phyloP scores from a whole-genome alignment of 1,139 yeast genomes.

The Scheffersomyces parashehatae region DNA sequence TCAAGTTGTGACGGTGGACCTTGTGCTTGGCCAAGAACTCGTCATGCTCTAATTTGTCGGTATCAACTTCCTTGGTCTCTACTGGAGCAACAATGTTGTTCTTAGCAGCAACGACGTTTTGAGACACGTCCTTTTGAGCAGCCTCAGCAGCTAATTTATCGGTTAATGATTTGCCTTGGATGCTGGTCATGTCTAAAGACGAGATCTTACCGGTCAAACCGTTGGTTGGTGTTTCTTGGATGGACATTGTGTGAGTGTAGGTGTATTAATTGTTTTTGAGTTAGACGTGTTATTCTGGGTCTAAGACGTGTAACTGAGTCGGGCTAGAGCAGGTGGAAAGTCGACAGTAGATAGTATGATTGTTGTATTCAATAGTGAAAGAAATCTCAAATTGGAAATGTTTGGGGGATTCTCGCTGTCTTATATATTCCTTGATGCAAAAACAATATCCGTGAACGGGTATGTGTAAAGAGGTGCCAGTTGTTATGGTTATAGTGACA shows the following conservation, averaged over 20 bases:
- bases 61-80: slow-evolving; percentile 13
- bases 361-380: too few species aligned
- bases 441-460: too few species aligned
- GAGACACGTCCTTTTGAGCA: slow-evolving; percentile 39
- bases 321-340: too few species aligned
- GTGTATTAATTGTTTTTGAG: not conserved
- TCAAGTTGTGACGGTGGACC: slow-evolving; percentile 69
- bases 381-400: too few species aligned
- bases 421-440: too few species aligned
- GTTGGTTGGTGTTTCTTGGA: slow-evolving; percentile 48
- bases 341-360: too few species aligned
- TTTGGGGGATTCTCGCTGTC: too few species aligned
- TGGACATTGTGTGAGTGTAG: slow-evolving; percentile 26
- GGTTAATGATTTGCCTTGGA: slow-evolving; percentile 40
- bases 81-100: slow-evolving; percentile 17
- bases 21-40: slow-evolving; percentile 60
- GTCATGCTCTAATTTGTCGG: slow-evolving; percentile 39
- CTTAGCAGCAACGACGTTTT: slow-evolving; percentile 28
- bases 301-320: too few species aligned
- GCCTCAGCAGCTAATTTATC: slow-evolving; percentile 51
- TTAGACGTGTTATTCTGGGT: not conserved
- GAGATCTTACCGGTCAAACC: slow-evolving; percentile 52
- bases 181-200: slow-evolving; percentile 36
- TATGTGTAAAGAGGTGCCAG: too few species aligned
- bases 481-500: too few species aligned